Base-by-base conservation (phyloP, 2,329 filamentous ascomycete species). In the Penicillium griseofulvum region DNA sequence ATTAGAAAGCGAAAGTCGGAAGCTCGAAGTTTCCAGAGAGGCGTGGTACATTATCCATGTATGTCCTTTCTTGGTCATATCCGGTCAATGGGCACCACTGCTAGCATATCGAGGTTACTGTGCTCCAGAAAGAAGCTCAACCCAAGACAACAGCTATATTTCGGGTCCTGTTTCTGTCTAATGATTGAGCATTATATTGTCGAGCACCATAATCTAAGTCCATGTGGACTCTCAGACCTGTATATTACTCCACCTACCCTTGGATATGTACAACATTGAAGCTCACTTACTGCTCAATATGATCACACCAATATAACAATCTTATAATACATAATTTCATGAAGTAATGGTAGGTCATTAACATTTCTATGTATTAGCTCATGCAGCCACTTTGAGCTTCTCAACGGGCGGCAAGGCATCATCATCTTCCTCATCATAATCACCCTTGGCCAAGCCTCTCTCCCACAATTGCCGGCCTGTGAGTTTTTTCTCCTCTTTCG, bases 401-500 rank as follows among this genome's bases (percentile, higher is more conserved):
- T 87, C 85, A 57, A 93, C 75, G 33, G 80, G 71, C 1, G 81
- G 80, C 58, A 80, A 71, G 45, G 81, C 80, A 38, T 85, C 87
- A 19, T 84, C 87, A 1, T 89, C 85, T 1, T 81, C 84, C 16
- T 84, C 83, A 56, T 86, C 85, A 65, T 87, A 85, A 43, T 87
- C 87, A 58, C 74, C 80, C 76, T 87, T 89, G 45, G 77, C 88
- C 66, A 92, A 73, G 28, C 89, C 89, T 48, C 81, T 81, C 78
- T 92, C 88, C 88, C 89, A 93, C 36, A 93, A 78, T 69, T 93
- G 87, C 68, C 78, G 86, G 17, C 89, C 90, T 1, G 89, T 87
- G 62, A 92, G 74, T 68, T 81, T 87, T 66, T 80, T 79, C 66
- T 80, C 83, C 37, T 87, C 83, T 16, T 89, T 85, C 26, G 74